A percentile compares a stretch with the other conserved stretches of the same genome.
These are phyloP conservation scores for Aureobasidium sp. DNA, from an alignment of 2,329 filamentous ascomycete species.

Conservation along the genomic window DNA sequence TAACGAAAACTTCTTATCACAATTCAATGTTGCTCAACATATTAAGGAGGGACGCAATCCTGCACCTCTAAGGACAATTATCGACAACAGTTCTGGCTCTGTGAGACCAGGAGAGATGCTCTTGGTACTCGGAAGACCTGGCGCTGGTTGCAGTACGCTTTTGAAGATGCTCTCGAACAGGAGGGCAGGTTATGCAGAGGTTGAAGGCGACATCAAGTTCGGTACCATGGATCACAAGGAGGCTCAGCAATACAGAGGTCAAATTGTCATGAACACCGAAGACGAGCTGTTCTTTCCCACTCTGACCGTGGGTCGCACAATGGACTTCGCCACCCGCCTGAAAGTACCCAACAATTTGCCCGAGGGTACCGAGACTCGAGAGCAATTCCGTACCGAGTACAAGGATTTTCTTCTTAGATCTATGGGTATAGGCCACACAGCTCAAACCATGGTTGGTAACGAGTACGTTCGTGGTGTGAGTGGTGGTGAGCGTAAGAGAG, in stretches of 20 bases:
- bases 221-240: slow-evolving; percentile 37
- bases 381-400: slow-evolving; percentile 39
- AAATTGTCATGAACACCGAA: slow-evolving; percentile 38
- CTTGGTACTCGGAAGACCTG: slow-evolving; percentile 33
- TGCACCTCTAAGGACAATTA: slow-evolving; percentile 46
- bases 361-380: slow-evolving; percentile 25
- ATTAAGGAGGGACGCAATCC: slow-evolving; percentile 32
- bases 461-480: slow-evolving; percentile 58
- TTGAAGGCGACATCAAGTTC: slow-evolving; percentile 39
- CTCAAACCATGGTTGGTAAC: slow-evolving; percentile 59
- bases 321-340: slow-evolving; percentile 47
- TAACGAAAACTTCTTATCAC: slow-evolving; percentile 49
- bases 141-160: slow-evolving; percentile 59
- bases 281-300: slow-evolving; percentile 46
- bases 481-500: slow-evolving; percentile 60
- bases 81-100: slow-evolving; percentile 53
- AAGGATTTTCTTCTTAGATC: slow-evolving; percentile 49
- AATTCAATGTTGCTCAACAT: slow-evolving; percentile 39
- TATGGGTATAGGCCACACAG: slow-evolving; percentile 50
- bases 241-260: slow-evolving; percentile 36
- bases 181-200: slow-evolving; percentile 31
- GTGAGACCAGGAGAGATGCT: slow-evolving; percentile 50
- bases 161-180: slow-evolving; percentile 62
- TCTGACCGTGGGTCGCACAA: slow-evolving; percentile 46
- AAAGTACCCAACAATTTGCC: slow-evolving; percentile 38